Evolutionary conservation across 257 asterid species (phyloP).

Genomic region (Plantago ovata): DNA sequence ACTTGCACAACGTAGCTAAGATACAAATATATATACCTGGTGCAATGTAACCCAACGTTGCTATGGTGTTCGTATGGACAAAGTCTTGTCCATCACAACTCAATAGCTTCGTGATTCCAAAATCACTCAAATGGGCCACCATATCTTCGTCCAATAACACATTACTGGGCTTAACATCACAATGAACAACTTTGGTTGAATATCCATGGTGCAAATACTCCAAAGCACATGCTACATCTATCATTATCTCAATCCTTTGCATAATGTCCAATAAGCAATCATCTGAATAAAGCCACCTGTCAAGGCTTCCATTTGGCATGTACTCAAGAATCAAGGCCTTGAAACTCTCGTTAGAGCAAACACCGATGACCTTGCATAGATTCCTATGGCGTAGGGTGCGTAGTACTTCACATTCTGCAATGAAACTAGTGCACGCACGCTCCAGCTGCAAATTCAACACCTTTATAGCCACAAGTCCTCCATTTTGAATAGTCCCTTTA

Average conservation of each 20-base stretch:
- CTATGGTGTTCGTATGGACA: slow-evolving; percentile 15
- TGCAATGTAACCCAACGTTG: slow-evolving; percentile 24
- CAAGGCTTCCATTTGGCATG: slow-evolving; percentile 31
- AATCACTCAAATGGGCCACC: slow-evolving; percentile 21
- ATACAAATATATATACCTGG: too few relatives aligned
- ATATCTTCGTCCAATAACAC: slow-evolving; percentile 17
- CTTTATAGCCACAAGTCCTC: slow-evolving; percentile 19
- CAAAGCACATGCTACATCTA: slow-evolving; percentile 20
- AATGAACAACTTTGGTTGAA: slow-evolving; percentile 17
- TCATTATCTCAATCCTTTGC: slow-evolving; percentile 20
- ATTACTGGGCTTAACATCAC: slow-evolving; percentile 27
- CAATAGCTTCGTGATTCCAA: slow-evolving; percentile 22
- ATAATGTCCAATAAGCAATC: slow-evolving; percentile 11
- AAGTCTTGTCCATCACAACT: slow-evolving; percentile 3
- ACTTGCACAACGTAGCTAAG: neutral
- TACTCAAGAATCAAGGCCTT: slow-evolving; percentile 29
- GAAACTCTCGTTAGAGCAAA: slow-evolving; percentile 23
- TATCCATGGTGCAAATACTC: slow-evolving; percentile 28
- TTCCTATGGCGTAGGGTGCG: slow-evolving; percentile 23
- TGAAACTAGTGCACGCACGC: slow-evolving; percentile 20
- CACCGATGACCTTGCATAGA: slow-evolving; percentile 22
- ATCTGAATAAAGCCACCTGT: slow-evolving; percentile 22
- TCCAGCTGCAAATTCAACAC: slow-evolving; percentile 18
- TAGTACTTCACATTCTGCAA: slow-evolving; percentile 21
- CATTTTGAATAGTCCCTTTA: slow-evolving; percentile 18